Percentiles rank a stretch among this genome's conserved stretches.
Evolutionary conservation across 2,329 filamentous ascomycete genomes (phyloP).

Genomic region (Neurospora sp.): DNA sequence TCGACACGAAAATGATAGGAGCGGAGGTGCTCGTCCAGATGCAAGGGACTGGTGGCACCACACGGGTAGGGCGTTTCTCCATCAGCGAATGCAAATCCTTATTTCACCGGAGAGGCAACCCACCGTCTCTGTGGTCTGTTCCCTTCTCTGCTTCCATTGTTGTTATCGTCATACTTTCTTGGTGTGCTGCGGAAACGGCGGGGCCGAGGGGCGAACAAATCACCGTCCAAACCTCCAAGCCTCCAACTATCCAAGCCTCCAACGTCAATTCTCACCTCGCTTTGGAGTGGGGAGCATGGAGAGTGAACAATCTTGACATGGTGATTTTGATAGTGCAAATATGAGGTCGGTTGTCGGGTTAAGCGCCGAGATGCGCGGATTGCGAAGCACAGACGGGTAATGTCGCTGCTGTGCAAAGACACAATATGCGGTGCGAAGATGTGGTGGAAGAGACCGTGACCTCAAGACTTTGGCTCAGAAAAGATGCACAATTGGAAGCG

Average conservation of each 20-base stretch:
- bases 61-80: constrained; percentile 7
- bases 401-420: neutral
- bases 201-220: neutral
- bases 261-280: neutral
- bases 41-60: constrained; percentile 8
- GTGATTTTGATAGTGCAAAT: neutral
- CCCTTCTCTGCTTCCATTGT: neutral
- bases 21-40: neutral
- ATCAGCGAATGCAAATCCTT: constrained; percentile 2
- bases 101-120: neutral
- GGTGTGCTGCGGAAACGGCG: neutral
- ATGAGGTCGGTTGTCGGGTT: neutral
- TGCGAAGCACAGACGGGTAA: neutral
- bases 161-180: neutral
- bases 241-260: neutral
- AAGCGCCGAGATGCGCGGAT: neutral
- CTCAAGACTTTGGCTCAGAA: neutral
- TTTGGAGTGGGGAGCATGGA: neutral
- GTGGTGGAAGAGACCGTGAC: neutral
- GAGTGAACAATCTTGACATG: neutral
- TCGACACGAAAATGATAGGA: neutral
- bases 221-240: neutral
- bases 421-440: neutral
- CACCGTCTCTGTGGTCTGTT: neutral
- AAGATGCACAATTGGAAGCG: neutral